Evolutionary conservation across 352 stramenopile genomes (phyloP), one percentile per base, ranked within the genome.

Genomic region (Globisporangium perplexum): DNA sequence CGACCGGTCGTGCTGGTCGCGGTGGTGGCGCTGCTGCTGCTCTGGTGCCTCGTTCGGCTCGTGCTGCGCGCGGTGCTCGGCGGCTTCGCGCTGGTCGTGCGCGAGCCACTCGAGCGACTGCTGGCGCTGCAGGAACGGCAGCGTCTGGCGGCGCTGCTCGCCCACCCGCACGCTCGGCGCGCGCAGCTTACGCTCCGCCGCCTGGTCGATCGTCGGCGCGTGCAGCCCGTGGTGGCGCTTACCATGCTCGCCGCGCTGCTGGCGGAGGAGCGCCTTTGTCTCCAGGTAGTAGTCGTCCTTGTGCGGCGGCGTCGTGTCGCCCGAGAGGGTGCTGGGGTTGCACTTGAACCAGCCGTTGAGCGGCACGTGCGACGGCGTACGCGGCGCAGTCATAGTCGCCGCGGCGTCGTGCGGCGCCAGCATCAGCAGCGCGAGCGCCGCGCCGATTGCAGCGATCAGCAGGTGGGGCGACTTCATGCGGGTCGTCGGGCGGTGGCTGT

Each of bases 331-430:
- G 51, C 58, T 72, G 8, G 50, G 33, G 33, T 53, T 61, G 58
- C 65, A 72, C 38, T 64, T 60, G 54, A 62, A 72, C 65, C 65
- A 72, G 42, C 65, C 65, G 28, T 72, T 72, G 50, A 69, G 31
- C 30, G 43, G 62, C 50, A 70, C 62, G 17, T 42, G 28, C 36
- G 50, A 44, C 24, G 57, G 50, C 20, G 51, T 55, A 28, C 24
- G 41, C 14, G 59, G 59, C 23, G n/a, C 38, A 28, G 47, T 31
- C 3, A n/a, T 17, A 3, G 35, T 23, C 17, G 50, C 7, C 3
- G 12, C 41, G 4, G 5, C 14, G 7, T 33, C 36, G 0, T 39
- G 33, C 3, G 11, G 8, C 31, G 11, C 4, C 31, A 36, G 31
- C 31, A 39, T 11, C 24, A 53, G 54, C 53, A 60, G 28, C 33